Conservation (phyloP, 2,329 filamentous ascomycete species). For the Rasamsonia emersonii region DNA sequence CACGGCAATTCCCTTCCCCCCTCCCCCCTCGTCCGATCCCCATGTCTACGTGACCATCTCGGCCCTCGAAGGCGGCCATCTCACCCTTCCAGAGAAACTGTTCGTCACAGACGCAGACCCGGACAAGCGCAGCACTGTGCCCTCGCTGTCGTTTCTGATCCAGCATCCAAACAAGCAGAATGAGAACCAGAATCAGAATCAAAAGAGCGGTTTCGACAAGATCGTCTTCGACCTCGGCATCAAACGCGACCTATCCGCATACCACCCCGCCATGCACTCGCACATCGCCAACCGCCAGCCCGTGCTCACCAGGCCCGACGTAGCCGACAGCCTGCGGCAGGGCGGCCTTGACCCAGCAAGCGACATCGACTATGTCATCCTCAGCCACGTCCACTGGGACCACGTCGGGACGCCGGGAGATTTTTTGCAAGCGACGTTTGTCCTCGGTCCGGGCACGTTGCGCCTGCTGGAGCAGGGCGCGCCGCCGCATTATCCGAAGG, state of each 20-base stretch:
- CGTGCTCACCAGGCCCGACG: constrained; percentile 37
- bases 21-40: not conserved
- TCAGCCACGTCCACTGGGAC: constrained; percentile 51
- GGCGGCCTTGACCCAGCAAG: constrained; percentile 23
- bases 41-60: constrained; percentile 25
- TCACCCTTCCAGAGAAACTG: constrained; percentile 40
- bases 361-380: constrained; percentile 35
- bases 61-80: constrained; percentile 27
- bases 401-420: constrained; percentile 49
- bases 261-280: constrained; percentile 35
- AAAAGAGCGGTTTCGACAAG: constrained; percentile 35
- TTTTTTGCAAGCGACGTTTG: constrained; percentile 41
- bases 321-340: constrained; percentile 28
- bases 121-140: constrained; percentile 39
- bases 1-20: not conserved
- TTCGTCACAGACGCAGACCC: constrained; percentile 40
- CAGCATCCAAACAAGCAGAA: constrained; percentile 31
- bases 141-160: constrained; percentile 47
- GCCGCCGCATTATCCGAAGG: constrained; percentile 26
- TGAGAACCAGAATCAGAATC: constrained; percentile 5
- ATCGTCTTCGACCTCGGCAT: constrained; percentile 49
- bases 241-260: constrained; percentile 37
- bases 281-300: constrained; percentile 42
- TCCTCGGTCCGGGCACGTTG: constrained; percentile 43
- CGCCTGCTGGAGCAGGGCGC: constrained; percentile 33